Conservation (phyloP, 23 red algal species). For the Cyanidioschyzon merolae region DNA sequence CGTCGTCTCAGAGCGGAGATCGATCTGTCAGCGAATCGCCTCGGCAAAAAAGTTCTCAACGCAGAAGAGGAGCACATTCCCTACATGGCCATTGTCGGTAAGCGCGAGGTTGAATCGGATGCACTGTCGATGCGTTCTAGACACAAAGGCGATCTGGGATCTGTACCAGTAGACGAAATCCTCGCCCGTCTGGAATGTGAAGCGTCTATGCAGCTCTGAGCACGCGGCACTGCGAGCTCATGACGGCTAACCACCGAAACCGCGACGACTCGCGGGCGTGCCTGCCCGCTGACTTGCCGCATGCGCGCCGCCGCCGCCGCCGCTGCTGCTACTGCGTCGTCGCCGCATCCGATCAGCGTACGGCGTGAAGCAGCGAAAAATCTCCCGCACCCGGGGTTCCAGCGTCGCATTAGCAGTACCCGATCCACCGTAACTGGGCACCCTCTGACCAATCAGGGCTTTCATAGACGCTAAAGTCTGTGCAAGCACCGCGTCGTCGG, state of each 20-base stretch:
- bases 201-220: background rate
- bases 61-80: conserved; percentile 71
- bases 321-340: background rate
- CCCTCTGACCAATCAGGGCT: background rate
- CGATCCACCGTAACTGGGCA: background rate
- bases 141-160: conserved; percentile 62
- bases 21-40: conserved; percentile 58
- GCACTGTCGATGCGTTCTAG: conserved; percentile 56
- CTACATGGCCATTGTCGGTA: conserved; percentile 71
- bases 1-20: conserved; percentile 61
- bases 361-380: background rate
- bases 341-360: background rate
- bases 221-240: background rate
- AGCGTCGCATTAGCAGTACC: background rate
- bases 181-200: conserved; percentile 5
- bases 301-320: too few relatives aligned
- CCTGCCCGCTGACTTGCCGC: too few relatives aligned
- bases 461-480: background rate
- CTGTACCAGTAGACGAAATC: background rate
- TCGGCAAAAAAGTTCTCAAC: conserved; percentile 90
- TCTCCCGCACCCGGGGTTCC: background rate
- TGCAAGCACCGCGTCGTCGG: background rate
- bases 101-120: conserved; percentile 42
- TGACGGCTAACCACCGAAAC: background rate
- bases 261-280: background rate